Conservation (phyloP, 176 grass and related monocot species). For the Hsuehochloa calcarea region DNA sequence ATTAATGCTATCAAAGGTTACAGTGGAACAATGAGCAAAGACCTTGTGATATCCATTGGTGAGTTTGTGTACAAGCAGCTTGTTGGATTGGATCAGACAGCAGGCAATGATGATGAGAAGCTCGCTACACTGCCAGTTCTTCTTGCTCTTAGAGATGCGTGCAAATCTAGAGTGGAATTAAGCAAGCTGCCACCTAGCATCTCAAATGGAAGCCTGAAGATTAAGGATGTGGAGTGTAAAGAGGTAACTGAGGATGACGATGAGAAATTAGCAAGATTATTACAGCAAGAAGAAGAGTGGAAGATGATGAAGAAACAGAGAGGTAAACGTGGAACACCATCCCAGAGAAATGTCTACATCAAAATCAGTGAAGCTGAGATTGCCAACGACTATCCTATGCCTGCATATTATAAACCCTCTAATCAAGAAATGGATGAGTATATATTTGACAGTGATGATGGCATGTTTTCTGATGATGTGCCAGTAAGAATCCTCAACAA, state of each 20-base stretch:
- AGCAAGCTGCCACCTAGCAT: conserved; percentile 37
- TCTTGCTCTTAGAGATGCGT: conserved; percentile 84
- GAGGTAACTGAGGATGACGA: conserved; percentile 72
- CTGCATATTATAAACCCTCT: conserved; percentile 89
- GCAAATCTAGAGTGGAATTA: conserved; percentile 65
- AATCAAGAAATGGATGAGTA: conserved; percentile 98
- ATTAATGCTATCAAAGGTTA: conserved; percentile 66
- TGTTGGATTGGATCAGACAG: conserved; percentile 73
- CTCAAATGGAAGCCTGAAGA: conserved; percentile 75
- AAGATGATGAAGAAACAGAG: conserved; percentile 90
- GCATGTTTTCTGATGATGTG: conserved; percentile 70
- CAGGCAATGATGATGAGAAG: conserved; percentile 54
- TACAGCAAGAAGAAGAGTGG: conserved; percentile 98
- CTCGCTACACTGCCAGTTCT: conserved; percentile 68
- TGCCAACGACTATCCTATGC: conserved; percentile 93
- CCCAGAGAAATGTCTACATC: conserved; percentile 91
- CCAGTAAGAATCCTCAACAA: conserved; percentile 89
- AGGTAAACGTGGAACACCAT: conserved; percentile 45
- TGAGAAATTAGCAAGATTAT: conserved; percentile 79
- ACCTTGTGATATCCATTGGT: conserved; percentile 83
- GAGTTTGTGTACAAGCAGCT: conserved; percentile 92
- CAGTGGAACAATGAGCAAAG: conserved; percentile 68
- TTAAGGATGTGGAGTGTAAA: conserved; percentile 53
- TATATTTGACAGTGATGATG: conserved; percentile 73
- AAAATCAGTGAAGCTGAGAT: conserved; percentile 98